These are phyloP conservation scores for Rhodotorula kratochvilovae DNA, from an alignment of 768 basidiomycete genomes.

Conservation along the genomic window DNA sequence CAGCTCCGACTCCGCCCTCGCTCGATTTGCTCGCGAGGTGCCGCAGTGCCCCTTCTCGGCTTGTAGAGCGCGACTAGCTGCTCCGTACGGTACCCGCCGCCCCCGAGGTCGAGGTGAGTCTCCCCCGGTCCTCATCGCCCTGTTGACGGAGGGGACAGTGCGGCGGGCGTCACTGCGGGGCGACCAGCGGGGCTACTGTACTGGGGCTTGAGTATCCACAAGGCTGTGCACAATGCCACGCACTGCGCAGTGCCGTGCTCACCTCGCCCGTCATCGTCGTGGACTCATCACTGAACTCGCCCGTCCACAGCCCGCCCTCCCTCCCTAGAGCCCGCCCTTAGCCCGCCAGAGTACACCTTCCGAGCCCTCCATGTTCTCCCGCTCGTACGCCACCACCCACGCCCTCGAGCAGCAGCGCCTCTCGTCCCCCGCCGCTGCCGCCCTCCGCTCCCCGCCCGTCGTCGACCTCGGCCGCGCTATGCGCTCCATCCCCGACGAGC, in stretches of 20 bases:
- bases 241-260: too few species aligned
- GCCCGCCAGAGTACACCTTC: not conserved
- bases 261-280: not conserved
- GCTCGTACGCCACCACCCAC: slow-evolving; percentile 10
- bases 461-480: not conserved
- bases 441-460: not conserved
- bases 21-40: not conserved
- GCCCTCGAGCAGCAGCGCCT: slow-evolving; percentile 16
- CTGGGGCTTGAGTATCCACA: too few species aligned
- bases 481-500: slow-evolving; percentile 14
- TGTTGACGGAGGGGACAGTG: too few species aligned
- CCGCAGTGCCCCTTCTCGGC: not conserved
- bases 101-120: not conserved
- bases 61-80: not conserved
- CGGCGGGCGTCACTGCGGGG: too few species aligned
- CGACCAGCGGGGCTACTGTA: too few species aligned
- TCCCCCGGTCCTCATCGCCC: too few species aligned
- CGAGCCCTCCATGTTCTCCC: slow-evolving; percentile 6
- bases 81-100: too few species aligned
- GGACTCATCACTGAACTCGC: not conserved
- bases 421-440: not conserved
- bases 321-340: not conserved
- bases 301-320: not conserved
- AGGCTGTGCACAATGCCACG: too few species aligned
- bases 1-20: not conserved